Evolutionary conservation across 176 grass and related monocot species (phyloP).

Genomic region (Alloteropsis semialata): DNA sequence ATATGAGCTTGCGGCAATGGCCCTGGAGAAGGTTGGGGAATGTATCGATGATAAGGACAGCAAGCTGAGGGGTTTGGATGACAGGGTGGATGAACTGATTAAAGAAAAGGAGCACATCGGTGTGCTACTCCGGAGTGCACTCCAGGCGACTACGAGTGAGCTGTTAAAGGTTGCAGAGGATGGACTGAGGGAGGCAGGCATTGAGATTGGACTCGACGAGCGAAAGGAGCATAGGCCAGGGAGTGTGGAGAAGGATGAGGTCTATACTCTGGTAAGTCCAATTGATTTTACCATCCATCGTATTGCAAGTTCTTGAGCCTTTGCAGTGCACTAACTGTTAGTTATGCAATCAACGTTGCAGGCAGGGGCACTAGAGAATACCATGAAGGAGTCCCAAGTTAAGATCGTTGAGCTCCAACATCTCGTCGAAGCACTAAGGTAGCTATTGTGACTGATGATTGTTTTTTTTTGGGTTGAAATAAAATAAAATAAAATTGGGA

Average conservation of each 20-base stretch:
- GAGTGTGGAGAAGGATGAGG: constrained; percentile 60
- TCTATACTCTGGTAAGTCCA: constrained; percentile 67
- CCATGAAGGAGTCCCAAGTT: constrained; percentile 89
- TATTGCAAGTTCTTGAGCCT: neutral
- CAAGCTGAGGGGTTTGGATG: constrained; percentile 38
- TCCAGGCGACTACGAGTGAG: constrained; percentile 70
- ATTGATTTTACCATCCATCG: neutral
- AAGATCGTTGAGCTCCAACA: constrained; percentile 94
- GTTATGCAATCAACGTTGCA: constrained; percentile 21
- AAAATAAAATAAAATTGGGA: neutral
- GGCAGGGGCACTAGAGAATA: constrained; percentile 94
- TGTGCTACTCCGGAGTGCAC: constrained; percentile 68
- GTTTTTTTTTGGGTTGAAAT: no score
- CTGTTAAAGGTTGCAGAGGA: constrained; percentile 82
- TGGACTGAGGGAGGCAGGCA: constrained; percentile 74
- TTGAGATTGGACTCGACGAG: constrained; percentile 63
- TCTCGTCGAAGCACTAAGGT: constrained; percentile 97
- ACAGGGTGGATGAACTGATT: constrained; percentile 57
- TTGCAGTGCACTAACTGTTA: neutral
- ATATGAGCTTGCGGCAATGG: constrained; percentile 47
- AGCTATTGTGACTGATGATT: neutral
- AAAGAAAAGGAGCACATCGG: constrained; percentile 85
- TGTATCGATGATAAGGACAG: constrained; percentile 46
- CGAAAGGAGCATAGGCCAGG: constrained; percentile 40
- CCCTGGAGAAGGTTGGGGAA: constrained; percentile 55